Conservation (phyloP, 2,329 filamentous ascomycete species). For the Intubia oerlemansii region DNA sequence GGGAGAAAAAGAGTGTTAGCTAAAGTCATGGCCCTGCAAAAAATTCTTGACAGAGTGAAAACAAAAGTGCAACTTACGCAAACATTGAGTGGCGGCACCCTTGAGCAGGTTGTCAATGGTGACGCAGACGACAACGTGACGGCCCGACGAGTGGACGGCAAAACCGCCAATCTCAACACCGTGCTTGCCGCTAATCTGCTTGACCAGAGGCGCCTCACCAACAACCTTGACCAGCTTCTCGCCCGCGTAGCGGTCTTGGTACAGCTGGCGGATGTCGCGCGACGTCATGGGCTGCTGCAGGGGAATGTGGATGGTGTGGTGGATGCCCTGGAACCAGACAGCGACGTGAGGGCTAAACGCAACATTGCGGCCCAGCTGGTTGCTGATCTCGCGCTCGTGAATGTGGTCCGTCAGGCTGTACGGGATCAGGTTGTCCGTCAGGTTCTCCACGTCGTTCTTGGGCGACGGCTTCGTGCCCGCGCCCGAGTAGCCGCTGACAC, state of each 20-base stretch:
- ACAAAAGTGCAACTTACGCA: conserved; percentile 46
- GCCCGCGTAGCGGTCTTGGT: conserved; percentile 88
- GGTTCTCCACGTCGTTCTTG: conserved; percentile 74
- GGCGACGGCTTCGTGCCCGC: conserved; percentile 85
- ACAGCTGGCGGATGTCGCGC: conserved; percentile 80
- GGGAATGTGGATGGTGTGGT: conserved; percentile 78
- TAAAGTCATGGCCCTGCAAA: background rate
- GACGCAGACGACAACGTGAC: conserved; percentile 81
- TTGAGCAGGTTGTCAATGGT: conserved; percentile 90
- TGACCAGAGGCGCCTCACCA: conserved; percentile 72
- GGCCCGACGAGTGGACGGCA: conserved; percentile 74
- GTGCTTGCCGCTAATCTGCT: conserved; percentile 66
- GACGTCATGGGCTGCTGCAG: conserved; percentile 72
- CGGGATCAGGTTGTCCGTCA: conserved; percentile 74
- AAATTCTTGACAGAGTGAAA: conserved; percentile 1
- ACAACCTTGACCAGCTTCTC: conserved; percentile 89
- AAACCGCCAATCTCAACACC: conserved; percentile 89
- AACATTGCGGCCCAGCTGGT: conserved; percentile 48
- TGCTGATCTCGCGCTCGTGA: conserved; percentile 77
- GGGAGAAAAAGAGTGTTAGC: background rate
- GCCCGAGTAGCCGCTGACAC: conserved; percentile 83
- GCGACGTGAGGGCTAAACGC: conserved; percentile 88
- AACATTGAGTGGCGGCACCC: conserved; percentile 78
- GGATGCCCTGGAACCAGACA: conserved; percentile 93
- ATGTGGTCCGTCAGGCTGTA: conserved; percentile 89